Base-by-base conservation (phyloP, 192 early-diverging fungal genomes). In the Phlyctochytrium arcticum region DNA sequence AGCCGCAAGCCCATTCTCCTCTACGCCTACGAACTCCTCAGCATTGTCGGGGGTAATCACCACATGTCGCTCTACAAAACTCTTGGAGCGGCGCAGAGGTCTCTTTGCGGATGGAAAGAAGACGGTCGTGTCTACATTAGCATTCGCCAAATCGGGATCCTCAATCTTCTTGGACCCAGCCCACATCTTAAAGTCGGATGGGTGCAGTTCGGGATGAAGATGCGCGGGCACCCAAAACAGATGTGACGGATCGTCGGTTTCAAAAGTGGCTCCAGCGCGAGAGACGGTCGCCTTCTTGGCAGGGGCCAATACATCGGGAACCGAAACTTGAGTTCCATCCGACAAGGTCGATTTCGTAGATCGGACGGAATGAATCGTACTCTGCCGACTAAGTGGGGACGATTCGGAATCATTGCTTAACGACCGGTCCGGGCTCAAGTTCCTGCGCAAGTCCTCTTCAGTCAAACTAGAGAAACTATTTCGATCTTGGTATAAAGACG, bases 181-280 rank as follows among this genome's bases (percentile, higher is more conserved):
- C 70, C 70, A 72, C 17, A 9, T 7, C 31, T 31, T 53, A 55
- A 72, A 72, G 21, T 70, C 67, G 36, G 32, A 49, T 17, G 70
- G 67, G 30, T 69, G 49, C 7, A 69, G 37, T 36, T 72, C 70
- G 12, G 70, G 66, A 51, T 72, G 66, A 3, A 63, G 44, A 35
- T 72, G 70, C 4, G 67, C 70, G 8, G 70, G 70, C 1, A 72
- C 70, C 70, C 70, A 72, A 54, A 70, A 65, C 12, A 68, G 50
- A 42, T 71, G 62, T 6, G 57, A 59, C 31, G 65, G 57, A 34
- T 58, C 55, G 23, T 67, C 57, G 23, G 61, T 54, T 37, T 69
- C 65, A 31, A 67, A 59, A 21, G 65, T 67, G 31, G 65, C 33
- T 12, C 65, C 65, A 9, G 56, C 55, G 3, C 53, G 35, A 12